Base-by-base conservation (phyloP, 1,284 basidiomycete species). In the Caloboletus firmus region DNA sequence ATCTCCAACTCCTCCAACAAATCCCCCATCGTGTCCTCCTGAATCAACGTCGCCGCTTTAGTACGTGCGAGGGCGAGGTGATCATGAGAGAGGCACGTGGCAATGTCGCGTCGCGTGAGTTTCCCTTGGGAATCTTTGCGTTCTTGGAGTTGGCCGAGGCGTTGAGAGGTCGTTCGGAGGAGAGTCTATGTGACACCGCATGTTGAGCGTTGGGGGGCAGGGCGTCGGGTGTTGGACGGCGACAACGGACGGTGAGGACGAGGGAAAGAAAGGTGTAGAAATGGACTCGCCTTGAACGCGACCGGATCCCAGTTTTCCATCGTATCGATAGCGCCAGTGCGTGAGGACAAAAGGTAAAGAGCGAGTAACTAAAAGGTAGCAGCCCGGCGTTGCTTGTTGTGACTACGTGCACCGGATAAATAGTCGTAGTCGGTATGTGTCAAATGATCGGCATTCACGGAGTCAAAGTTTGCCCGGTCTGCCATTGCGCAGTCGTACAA, bases 141-240 rank as follows among this genome's bases (percentile, higher is more conserved):
- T 61, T 84, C 81, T 62, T 87, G 85, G 20, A 88, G 67, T 61
- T 89, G 86, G 20, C 83, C 84, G 43, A 91, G 74, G 44, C 79
- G 77, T 60, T 86, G 83, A 42, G 81, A 80, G 8, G 87, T 79
- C 30, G 81, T 74, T 55, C 84, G 79, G 41, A 91, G 74, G 58
- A 87, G 82, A 20, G 77, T 72, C 88, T 90, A 56, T 45, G 45
- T 26, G 9, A n/a, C 10, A n/a, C 34, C n/a, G 7, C 26, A 20
- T 24, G 43, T 28, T 51, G 37, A 18, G 37, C 18, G 37, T 22
- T 49, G 31, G 32, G 32, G 11, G 15, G n/a, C 30, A 41, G 46
- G 32, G 35, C 12, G 18, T 26, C 15, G 30, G 34, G 12, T 13
- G 28, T 28, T 42, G 22, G 4, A 36, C 12, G 32, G 36, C 28